Percentiles rank a stretch among this genome's conserved stretches.
phyloP scores from a whole-genome alignment of 1,284 basidiomycete species.

The Cutaneotrichosporon cyanovorans region DNA sequence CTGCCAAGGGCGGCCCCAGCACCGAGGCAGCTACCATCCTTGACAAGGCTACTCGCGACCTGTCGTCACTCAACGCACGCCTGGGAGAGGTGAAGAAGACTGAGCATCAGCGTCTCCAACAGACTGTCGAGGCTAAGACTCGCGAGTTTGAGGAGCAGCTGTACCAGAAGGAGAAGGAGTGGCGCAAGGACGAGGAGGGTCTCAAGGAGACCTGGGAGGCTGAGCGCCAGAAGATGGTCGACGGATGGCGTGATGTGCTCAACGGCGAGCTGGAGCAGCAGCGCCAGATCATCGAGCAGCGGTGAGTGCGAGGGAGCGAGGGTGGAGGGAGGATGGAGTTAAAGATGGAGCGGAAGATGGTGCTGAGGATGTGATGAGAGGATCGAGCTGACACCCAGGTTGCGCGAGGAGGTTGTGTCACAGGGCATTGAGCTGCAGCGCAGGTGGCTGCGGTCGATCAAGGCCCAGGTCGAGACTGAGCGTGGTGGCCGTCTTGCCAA shows the following conservation, averaged over 20 bases:
- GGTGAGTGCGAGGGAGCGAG: conserved; percentile 51
- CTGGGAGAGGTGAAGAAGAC: conserved; percentile 75
- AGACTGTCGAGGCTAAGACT: conserved; percentile 71
- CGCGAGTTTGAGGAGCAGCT: conserved; percentile 77
- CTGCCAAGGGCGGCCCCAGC: conserved; percentile 58
- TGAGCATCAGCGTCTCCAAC: conserved; percentile 68
- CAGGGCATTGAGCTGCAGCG: conserved; percentile 97
- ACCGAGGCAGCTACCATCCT: conserved; percentile 55
- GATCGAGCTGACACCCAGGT: conserved; percentile 48
- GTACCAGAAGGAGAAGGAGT: conserved; percentile 72
- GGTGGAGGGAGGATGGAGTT: too few species aligned
- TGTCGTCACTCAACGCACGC: conserved; percentile 67
- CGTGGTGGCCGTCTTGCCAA: conserved; percentile 91
- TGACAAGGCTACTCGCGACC: conserved; percentile 65
- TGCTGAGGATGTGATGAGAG: too few species aligned
- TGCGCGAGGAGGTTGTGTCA: conserved; percentile 89
- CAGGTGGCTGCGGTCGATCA: conserved; percentile 92
- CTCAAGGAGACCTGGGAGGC: conserved; percentile 76
- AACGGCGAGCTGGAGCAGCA: conserved; percentile 80
- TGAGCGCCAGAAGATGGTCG: conserved; percentile 66
- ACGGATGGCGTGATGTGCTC: conserved; percentile 77
- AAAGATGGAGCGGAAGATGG: too few species aligned
- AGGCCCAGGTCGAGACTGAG: conserved; percentile 91
- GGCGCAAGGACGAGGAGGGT: conserved; percentile 76
- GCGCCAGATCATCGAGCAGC: conserved; percentile 86